Percentiles rank a stretch among this genome's conserved stretches.
These are phyloP conservation scores for Tulasnella sp. DNA, from an alignment of 768 basidiomycete genomes.

Conservation along the genomic window DNA sequence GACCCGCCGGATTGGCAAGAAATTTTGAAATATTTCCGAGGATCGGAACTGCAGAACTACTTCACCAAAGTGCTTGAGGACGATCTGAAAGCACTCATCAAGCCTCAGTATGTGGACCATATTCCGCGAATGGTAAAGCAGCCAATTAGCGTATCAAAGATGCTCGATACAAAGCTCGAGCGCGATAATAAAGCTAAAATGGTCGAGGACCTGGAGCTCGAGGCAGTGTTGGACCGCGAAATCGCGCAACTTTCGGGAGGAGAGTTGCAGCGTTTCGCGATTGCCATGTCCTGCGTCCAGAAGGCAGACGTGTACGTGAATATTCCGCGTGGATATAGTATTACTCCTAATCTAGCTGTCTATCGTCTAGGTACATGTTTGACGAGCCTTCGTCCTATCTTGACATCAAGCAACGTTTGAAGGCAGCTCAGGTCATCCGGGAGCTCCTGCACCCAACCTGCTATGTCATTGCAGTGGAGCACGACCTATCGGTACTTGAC, in stretches of 20 bases:
- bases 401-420: conserved; percentile 90
- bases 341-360: background rate
- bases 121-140: conserved; percentile 95
- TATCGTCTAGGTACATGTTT: conserved; percentile 77
- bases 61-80: conserved; percentile 99
- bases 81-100: conserved; percentile 96
- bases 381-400: conserved; percentile 98
- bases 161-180: conserved; percentile 89
- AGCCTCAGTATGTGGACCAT: conserved; percentile 99
- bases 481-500: conserved; percentile 95
- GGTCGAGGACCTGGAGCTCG: conserved; percentile 78
- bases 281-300: conserved; percentile 94
- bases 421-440: conserved; percentile 91
- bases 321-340: background rate
- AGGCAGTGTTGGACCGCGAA: conserved; percentile 75
- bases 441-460: conserved; percentile 67
- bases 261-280: conserved; percentile 95
- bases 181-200: conserved; percentile 79
- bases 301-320: conserved; percentile 80
- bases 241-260: conserved; percentile 84
- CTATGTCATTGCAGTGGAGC: conserved; percentile 97
- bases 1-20: conserved; percentile 99
- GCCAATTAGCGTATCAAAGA: conserved; percentile 68
- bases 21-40: conserved; percentile 95
- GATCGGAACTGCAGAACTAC: conserved; percentile 98